phyloP scores from a whole-genome alignment of 2,329 filamentous ascomycete species.

The Sporothrix variecibatus region DNA sequence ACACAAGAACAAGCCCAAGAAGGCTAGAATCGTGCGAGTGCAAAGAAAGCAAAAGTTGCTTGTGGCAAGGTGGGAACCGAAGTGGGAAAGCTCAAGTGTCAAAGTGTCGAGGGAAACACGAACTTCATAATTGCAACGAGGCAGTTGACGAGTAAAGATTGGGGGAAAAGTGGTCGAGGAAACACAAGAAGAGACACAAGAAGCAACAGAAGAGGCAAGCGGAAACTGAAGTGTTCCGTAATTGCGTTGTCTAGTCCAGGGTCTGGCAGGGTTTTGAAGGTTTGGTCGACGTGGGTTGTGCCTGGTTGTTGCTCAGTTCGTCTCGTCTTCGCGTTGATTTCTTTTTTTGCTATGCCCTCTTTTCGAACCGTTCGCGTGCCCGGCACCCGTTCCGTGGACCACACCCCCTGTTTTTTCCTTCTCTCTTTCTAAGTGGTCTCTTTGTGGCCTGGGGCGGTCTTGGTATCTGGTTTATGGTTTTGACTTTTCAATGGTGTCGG shows the following conservation, averaged over 20 bases:
- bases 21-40: not conserved
- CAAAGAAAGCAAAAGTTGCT: not conserved
- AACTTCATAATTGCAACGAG: not conserved
- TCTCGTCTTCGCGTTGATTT: constrained; percentile 8
- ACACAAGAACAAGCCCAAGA: not conserved
- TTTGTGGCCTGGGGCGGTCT: not conserved
- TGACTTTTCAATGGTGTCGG: not conserved
- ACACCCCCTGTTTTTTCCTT: not conserved
- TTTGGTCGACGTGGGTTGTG: not conserved
- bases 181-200: not conserved
- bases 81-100: not conserved
- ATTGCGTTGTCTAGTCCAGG: not conserved
- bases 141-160: not conserved
- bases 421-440: not conserved
- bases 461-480: too few species aligned
- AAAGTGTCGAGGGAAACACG: not conserved
- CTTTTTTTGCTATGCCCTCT: not conserved
- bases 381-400: not conserved
- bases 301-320: constrained; percentile 3
- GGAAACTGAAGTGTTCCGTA: not conserved
- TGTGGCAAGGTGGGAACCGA: not conserved
- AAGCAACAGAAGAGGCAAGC: not conserved
- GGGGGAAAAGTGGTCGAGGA: not conserved
- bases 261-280: not conserved
- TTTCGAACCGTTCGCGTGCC: not conserved